These are phyloP conservation scores for Jatropha multifida DNA, from an alignment of 441 rosid genomes.

Conservation along the genomic window DNA sequence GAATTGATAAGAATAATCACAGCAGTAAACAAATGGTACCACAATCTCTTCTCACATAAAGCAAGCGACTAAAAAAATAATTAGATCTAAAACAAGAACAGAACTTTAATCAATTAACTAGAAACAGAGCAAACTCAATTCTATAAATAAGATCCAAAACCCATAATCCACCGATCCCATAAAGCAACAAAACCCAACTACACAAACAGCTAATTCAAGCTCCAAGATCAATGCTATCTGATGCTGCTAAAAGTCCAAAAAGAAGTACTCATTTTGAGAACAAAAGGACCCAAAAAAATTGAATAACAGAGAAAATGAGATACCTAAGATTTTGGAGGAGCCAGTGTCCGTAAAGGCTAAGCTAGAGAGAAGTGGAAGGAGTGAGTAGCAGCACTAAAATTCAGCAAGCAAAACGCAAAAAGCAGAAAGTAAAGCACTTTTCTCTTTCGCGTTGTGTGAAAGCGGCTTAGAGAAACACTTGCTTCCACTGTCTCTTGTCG, in stretches of 20 bases:
- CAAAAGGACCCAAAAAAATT: neutral
- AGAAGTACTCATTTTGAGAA: neutral
- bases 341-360: constrained; percentile 11
- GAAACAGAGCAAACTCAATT: constrained; percentile 17
- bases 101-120: constrained; percentile 11
- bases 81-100: constrained; percentile 36
- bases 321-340: constrained; percentile 29
- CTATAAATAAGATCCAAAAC: constrained; percentile 41
- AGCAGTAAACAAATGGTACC: constrained; percentile 1
- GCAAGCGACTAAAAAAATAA: constrained; percentile 14
- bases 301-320: neutral
- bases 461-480: neutral
- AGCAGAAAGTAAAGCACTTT: neutral
- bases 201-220: neutral
- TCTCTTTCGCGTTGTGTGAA: constrained; percentile 3
- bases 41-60: constrained; percentile 11
- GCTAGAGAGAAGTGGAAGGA: neutral
- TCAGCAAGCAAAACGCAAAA: constrained; percentile 1
- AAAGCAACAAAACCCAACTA: constrained; percentile 17
- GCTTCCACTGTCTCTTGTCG: constrained; percentile 1
- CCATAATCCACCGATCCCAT: constrained; percentile 9
- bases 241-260: neutral
- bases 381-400: neutral
- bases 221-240: neutral
- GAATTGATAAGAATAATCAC: neutral